A percentile compares a stretch with the other conserved stretches of the same genome.
Conservation (phyloP, 176 grass and related monocot genomes). For the Musa beccarii region DNA sequence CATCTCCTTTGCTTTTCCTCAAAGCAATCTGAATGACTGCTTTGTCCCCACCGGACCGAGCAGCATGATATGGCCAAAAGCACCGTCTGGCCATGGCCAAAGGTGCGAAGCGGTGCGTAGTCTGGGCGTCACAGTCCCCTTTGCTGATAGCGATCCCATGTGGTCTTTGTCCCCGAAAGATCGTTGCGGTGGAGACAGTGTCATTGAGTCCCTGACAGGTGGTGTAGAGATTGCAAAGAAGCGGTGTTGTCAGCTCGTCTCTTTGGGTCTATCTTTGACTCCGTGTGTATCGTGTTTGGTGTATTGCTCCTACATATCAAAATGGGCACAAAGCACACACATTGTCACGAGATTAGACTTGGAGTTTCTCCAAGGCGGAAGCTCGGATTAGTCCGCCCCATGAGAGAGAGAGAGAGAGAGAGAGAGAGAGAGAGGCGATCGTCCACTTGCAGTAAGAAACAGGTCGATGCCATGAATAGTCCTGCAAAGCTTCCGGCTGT, state of each 20-base stretch:
- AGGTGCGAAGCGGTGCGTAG: background rate
- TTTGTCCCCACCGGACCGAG: constrained; percentile 1
- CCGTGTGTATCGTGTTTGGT: background rate
- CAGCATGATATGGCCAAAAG: background rate
- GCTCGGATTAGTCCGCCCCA: too few species aligned
- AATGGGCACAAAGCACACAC: background rate
- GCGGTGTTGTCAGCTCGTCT: background rate
- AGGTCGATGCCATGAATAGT: too few species aligned
- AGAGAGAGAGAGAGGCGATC: too few species aligned
- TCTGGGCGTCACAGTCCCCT: background rate
- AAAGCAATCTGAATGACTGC: constrained; percentile 8
- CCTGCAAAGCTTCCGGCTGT: too few species aligned
- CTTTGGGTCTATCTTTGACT: background rate
- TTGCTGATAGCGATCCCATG: too few species aligned
- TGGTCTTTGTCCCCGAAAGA: too few species aligned
- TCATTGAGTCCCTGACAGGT: background rate
- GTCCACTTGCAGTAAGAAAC: too few species aligned
- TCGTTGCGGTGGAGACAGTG: too few species aligned
- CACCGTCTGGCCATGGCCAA: background rate
- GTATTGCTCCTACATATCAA: too few species aligned
- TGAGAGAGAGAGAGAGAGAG: too few species aligned
- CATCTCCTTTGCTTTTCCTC: background rate
- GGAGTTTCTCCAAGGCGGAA: background rate
- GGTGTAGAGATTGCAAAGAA: background rate
- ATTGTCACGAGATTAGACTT: background rate